Conservation (phyloP, 148 eudicot genomes). For the Rhododendron williamsianum region DNA sequence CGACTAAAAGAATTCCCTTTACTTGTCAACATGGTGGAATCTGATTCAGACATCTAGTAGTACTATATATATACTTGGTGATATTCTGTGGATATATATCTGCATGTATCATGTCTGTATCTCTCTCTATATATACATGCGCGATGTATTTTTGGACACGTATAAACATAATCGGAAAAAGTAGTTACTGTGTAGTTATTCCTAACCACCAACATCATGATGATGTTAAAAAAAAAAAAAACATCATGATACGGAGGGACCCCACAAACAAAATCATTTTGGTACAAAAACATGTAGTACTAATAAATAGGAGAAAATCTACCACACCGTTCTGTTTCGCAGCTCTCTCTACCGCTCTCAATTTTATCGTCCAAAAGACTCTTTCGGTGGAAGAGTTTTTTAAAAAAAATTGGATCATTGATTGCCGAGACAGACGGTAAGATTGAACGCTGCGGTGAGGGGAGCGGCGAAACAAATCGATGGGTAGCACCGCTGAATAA, state of each 20-base stretch:
- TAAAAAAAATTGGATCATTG: too few species aligned
- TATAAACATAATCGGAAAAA: background rate
- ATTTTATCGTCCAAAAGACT: too few species aligned
- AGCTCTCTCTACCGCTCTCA: too few species aligned
- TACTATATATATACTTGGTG: background rate
- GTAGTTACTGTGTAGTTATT: background rate
- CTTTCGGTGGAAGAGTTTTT: too few species aligned
- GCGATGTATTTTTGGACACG: background rate
- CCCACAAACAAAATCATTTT: background rate
- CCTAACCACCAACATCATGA: background rate
- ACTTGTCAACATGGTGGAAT: conserved; percentile 13
- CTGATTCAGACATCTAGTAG: background rate
- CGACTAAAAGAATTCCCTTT: background rate
- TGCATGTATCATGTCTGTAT: background rate
- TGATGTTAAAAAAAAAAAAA: background rate
- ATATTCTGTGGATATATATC: background rate
- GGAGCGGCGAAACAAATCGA: too few species aligned
- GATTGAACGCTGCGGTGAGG: too few species aligned
- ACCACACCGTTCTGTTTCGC: too few species aligned
- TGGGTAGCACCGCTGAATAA: too few species aligned
- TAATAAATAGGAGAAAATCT: too few species aligned
- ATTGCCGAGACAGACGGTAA: background rate
- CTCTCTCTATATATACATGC: background rate
- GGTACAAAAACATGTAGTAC: background rate
- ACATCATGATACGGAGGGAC: background rate